Evolutionary conservation across 352 stramenopile species (phyloP), one percentile per base, ranked within the genome.

Genomic region (Stephanocyclus meneghinianus): DNA sequence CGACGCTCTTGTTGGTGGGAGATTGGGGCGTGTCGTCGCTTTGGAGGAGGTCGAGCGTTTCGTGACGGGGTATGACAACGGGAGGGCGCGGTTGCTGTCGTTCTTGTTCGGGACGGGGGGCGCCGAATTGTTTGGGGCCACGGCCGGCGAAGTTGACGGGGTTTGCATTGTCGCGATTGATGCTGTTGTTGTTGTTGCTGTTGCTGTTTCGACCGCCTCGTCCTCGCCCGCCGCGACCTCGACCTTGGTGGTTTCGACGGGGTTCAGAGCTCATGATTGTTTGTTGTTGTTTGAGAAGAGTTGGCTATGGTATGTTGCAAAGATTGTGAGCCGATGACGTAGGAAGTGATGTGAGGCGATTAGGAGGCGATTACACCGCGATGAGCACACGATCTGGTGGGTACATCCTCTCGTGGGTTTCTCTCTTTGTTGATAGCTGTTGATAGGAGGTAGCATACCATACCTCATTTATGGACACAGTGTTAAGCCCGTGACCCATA

Each of bases 121-220:
- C 53, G 62, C 47, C 40, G 45, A 72, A 72, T n/a, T 72, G 26
- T 72, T 72, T 72, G 26, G 64, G 64, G 35, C 48, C 64, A 8
- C 60, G 60, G 60, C 60, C 42, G 9, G 26, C 55, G 29, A 63
- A 63, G 30, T 47, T 63, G 30, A 35, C 4, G 15, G 9, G 2
- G 15, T 29, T 29, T 6, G 8, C 5, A 35, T 60, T 26, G 15
- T 16, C n/a, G 16, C n/a, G 21, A 15, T 11, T 15, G 26, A 47
- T 21, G 30, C 44, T 47, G 26, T 9, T 63, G 55, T 21, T 45
- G 55, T 40, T 45, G 55, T 45, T 45, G 30, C 5, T 16, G 11
- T 45, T n/a, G 30, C 26, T 29, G 15, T 29, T 9, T n/a, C 50
- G 16, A 32, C 2, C 18, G 50, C 16, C 10, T 26, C 50, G 50